Base-by-base conservation (phyloP, 2,329 filamentous ascomycete genomes). In the Cercospora citrullina region DNA sequence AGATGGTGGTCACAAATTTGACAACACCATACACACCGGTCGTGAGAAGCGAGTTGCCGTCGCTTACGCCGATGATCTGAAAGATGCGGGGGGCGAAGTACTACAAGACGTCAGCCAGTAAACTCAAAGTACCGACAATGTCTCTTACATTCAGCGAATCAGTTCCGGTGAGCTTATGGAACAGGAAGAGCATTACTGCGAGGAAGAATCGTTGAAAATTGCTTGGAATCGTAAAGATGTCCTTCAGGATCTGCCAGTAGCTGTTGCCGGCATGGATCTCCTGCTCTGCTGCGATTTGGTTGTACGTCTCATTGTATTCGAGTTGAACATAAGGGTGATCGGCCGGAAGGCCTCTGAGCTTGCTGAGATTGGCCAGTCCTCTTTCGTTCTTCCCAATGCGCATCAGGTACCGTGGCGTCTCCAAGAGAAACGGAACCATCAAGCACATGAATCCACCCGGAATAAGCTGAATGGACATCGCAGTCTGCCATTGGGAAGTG, bases 121-220 rank as follows among this genome's bases (percentile, higher is more conserved):
- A n/a, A n/a, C n/a, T n/a, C n/a, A n/a, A n/a, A n/a, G n/a, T n/a
- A n/a, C n/a, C n/a, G n/a, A n/a, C n/a, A n/a, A n/a, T n/a, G n/a
- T n/a, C n/a, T n/a, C n/a, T 57, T 9, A 57, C 53, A 31, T 71
- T 71, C 26, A 71, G 62, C 21, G 55, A 60, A 30, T 69, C 69
- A 8, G 69, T 71, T n/a, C 69, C 68, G 6, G 69, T 71, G 31
- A 71, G 64, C 42, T 71, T 71, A 61, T 71, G 69, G 58, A 71
- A 71, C 23, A 71, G 28, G 60, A 71, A 70, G 14, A 71, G 48
- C 68, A 70, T 70, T 2, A 66, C 61, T 2, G 70, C 70, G 12
- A 71, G 55, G 60, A 71, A 67, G 66, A 71, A 71, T 16, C 70
- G 61, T 30, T 67, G 70, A n/a, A 65, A 68, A 45, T 70, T 71